These are phyloP conservation scores for Cyclostephanos invisitatus DNA, from an alignment of 108 stramenopile species.

Conservation along the genomic window DNA sequence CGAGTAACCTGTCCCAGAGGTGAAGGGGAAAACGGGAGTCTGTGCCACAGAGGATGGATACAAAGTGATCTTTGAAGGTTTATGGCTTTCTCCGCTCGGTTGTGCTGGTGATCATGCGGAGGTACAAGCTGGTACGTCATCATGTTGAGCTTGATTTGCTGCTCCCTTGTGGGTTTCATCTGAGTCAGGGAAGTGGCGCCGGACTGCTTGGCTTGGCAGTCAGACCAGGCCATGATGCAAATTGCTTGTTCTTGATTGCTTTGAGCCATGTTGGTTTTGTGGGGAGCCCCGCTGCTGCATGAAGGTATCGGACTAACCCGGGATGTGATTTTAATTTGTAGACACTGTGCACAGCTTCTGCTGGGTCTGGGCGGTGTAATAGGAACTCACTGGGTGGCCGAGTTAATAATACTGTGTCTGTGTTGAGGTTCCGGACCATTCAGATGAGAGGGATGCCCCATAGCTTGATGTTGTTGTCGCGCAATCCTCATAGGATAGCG, in stretches of 20 bases:
- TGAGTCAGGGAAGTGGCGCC: too few relatives aligned
- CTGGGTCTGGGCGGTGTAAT: neutral
- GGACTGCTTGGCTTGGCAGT: too few relatives aligned
- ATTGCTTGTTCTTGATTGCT: slow-evolving; percentile 12
- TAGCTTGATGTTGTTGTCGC: neutral
- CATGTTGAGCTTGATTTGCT: neutral
- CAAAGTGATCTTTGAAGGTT: too few relatives aligned
- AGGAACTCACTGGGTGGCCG: neutral
- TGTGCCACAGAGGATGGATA: too few relatives aligned
- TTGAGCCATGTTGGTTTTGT: slow-evolving; percentile 16
- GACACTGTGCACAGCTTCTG: slow-evolving; percentile 2
- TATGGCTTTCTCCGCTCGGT: neutral
- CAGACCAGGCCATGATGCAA: too few relatives aligned
- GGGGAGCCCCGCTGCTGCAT: slow-evolving; percentile 18
- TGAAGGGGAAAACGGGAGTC: too few relatives aligned
- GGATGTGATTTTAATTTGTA: neutral
- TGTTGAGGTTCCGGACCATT: neutral
- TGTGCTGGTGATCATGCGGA: slow-evolving; percentile 19
- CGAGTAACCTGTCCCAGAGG: too few relatives aligned
- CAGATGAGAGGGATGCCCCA: neutral
- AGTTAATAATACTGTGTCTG: neutral
- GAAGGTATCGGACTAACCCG: slow-evolving; percentile 7
- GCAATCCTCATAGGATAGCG: neutral
- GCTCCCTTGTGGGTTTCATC: slow-evolving; percentile 3
- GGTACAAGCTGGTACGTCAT: slow-evolving; percentile 5